Evolutionary conservation across 2,329 filamentous ascomycete genomes (phyloP), one percentile per base, ranked within the genome.

Genomic region (Malbranchea zuffiana): DNA sequence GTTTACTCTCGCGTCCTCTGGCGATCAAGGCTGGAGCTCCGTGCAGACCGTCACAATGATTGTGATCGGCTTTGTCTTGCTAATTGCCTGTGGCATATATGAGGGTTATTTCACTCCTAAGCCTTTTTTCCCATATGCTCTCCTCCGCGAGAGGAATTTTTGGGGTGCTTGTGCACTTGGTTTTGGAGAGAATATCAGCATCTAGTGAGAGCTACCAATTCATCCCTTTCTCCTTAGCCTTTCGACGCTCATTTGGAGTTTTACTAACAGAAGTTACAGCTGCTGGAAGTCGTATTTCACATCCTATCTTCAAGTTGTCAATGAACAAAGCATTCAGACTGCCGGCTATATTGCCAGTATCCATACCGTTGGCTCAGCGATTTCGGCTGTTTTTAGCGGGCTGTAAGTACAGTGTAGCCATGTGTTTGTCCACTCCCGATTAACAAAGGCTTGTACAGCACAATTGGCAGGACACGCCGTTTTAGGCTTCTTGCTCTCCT

Each of bases 81-180:
- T 80, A 1, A 50, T 72, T 2, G 45, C 53, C 7, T 78, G 78
- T 41, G 64, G 50, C 4, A 27, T 70, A 2, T 75, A 66, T 57
- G 74, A 79, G 49, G 65, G 47, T 23, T 71, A 54, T 34, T 57
- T 67, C 32, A 66, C 72, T 0, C 62, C 57, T 0, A 59, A 79
- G 71, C 23, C 60, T 47, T 40, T 61, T 55, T 13, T 79, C 54
- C 74, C 76, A 72, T 34, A 64, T 58, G 15, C 69, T 48, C 45
- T 80, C 67, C 24, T 60, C 48, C 17, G 57, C 55, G 37, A 68
- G 33, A 56, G 61, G 11, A 71, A 67, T 3, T 60, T 71, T 15
- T 36, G 69, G 6, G 68, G 68, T 4, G 63, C 69, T 2, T 72
- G 65, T 41, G 35, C 70, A 4, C 53, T 39, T 13, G 15, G n/a